Base-by-base conservation (phyloP, 1,284 basidiomycete species). In the Grifola frondosa region DNA sequence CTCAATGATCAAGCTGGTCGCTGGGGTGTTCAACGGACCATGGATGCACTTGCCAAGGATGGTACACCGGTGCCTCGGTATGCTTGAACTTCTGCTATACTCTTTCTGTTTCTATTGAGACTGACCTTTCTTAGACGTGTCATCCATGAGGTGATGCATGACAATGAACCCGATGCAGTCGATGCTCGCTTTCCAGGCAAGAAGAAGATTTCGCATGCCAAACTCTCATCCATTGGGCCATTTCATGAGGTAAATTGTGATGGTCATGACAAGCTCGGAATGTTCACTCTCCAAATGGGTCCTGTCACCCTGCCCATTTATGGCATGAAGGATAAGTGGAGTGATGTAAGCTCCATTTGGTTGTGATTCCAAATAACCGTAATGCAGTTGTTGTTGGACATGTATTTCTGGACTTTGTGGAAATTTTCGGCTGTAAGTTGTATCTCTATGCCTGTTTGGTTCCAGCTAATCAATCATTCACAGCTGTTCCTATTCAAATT, bases 211-310 rank as follows among this genome's bases (percentile, higher is more conserved):
- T 21, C 33, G 11, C 21, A 15, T 35, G 33, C 8, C 7, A 35
- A 35, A 15, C 33, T 35, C 20, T 21, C 10, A 7, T 9, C 33
- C 11, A 35, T 61, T 36, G 59, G 60, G 2, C 60, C 54, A 7
- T 56, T 49, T 32, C 50, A 56, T 28, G 53, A 62, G 42, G 35
- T 61, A 10, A 45, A 49, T 20, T 48, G 41, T 6, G 61, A 64
- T 49, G 59, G 62, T 7, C 57, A 62, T 25, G 59, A 63, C 33
- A 64, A 64, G 32, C 46, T 63, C 1, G 54, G 50, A 10, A 25
- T 42, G 4, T 59, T 54, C 19, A 60, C 60, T 16, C 43, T 63
- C 8, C 38, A 42, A 15, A 62, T 64, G 59, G 61, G 62, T 11
- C 52, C 48, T 16, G 49, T 63, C 13, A 50, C 53, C 9, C 34